Conservation (phyloP, 805 yeast genomes). For the Maudiozyma turicensis region DNA sequence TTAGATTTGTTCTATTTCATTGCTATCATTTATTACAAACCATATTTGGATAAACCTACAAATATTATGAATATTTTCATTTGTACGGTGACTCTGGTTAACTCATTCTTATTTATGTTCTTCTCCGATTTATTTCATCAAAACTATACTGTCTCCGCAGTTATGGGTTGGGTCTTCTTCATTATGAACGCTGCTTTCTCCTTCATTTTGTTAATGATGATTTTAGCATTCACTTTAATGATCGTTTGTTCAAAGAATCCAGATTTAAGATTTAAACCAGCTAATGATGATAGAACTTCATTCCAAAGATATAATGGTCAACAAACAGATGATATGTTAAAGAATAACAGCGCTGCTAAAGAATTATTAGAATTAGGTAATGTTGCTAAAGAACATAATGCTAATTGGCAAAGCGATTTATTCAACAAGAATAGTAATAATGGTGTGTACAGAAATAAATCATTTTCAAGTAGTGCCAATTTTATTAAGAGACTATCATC, state of each 20-base stretch:
- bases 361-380: constrained; percentile 66
- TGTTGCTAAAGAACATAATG: constrained; percentile 75
- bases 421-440: not conserved
- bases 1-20: constrained; percentile 63
- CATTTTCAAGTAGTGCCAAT: not conserved
- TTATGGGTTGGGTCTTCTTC: constrained; percentile 90
- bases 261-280: constrained; percentile 79
- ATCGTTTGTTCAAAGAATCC: constrained; percentile 74
- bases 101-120: constrained; percentile 77
- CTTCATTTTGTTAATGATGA: constrained; percentile 57
- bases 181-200: constrained; percentile 84
- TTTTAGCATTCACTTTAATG: constrained; percentile 54
- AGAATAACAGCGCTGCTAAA: constrained; percentile 25
- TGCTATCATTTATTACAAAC: constrained; percentile 52
- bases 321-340: not conserved
- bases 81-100: constrained; percentile 60
- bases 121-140: constrained; percentile 80
- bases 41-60: constrained; percentile 76
- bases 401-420: constrained; percentile 47
- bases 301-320: constrained; percentile 45
- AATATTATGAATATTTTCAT: constrained; percentile 67
- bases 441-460: not conserved
- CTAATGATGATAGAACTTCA: constrained; percentile 85
- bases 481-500: not conserved
- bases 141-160: constrained; percentile 64